Percentiles rank a stretch among this genome's conserved stretches.
phyloP scores from a whole-genome alignment of 2,329 filamentous ascomycete genomes.

The Bipolaris sorokiniana region DNA sequence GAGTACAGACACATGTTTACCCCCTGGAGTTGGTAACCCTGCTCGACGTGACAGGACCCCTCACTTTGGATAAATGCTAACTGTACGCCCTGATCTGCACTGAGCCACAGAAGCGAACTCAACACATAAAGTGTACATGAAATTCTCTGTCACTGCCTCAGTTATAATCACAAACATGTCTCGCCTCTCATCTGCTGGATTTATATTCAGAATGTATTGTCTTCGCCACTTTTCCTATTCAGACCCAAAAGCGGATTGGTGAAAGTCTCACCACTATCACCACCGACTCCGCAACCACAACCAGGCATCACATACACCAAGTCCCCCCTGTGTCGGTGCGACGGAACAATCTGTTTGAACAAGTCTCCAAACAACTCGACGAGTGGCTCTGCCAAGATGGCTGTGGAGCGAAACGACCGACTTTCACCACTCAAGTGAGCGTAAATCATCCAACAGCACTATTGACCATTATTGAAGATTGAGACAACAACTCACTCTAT shows the following conservation, averaged over 20 bases:
- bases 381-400: constrained; percentile 2
- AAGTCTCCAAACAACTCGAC: constrained; percentile 5
- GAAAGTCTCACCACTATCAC: constrained; percentile 24
- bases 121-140: background rate
- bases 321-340: constrained; percentile 2
- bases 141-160: background rate
- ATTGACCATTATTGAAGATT: constrained; percentile 36
- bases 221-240: constrained; percentile 36
- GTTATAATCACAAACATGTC: constrained; percentile 19
- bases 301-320: constrained; percentile 1
- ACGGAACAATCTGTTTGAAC: constrained; percentile 14
- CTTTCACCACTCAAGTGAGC: constrained; percentile 23
- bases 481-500: constrained; percentile 18
- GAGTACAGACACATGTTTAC: background rate
- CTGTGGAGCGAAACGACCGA: constrained; percentile 3
- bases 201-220: constrained; percentile 30
- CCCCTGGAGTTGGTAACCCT: background rate
- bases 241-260: constrained; percentile 38
- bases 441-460: constrained; percentile 18
- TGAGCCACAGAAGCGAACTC: background rate
- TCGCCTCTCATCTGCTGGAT: constrained; percentile 14
- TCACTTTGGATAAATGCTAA: constrained; percentile 7
- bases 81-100: constrained; percentile 7
- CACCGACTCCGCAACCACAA: constrained; percentile 9
- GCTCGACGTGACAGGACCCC: background rate